phyloP scores from a whole-genome alignment of 2,329 filamentous ascomycete species.

The Clarireedia sp. region DNA sequence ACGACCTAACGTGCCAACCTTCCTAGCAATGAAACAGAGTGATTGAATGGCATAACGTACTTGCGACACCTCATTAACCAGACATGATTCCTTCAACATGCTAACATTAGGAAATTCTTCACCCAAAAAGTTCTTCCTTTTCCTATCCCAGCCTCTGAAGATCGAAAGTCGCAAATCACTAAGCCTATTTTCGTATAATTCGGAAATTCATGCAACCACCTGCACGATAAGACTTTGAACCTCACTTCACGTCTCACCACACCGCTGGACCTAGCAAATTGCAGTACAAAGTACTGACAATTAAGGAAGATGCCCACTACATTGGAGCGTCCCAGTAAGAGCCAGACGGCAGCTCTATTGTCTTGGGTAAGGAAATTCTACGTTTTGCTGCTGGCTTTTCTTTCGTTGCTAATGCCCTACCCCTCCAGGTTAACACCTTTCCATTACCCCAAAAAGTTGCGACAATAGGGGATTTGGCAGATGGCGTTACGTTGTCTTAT shows the following conservation, averaged over 20 bases:
- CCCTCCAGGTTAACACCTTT: slow-evolving; percentile 30
- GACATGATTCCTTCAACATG: background rate
- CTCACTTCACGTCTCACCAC: slow-evolving; percentile 7
- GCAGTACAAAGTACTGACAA: slow-evolving; percentile 1
- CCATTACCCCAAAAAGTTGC: slow-evolving; percentile 23
- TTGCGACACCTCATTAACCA: background rate
- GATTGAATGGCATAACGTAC: background rate
- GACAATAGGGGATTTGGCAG: slow-evolving; percentile 28
- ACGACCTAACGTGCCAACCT: too few species aligned
- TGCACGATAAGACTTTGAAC: slow-evolving; percentile 9
- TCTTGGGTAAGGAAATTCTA: slow-evolving; percentile 39
- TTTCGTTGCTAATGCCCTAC: background rate
- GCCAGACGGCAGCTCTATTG: slow-evolving; percentile 41
- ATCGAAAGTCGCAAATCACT: background rate
- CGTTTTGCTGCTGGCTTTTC: slow-evolving; percentile 10
- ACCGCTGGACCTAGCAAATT: slow-evolving; percentile 5
- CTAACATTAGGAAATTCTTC: background rate
- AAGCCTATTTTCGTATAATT: slow-evolving; percentile 9
- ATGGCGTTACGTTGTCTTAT: slow-evolving; percentile 28
- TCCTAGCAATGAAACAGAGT: slow-evolving; percentile 2
- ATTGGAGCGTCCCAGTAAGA: slow-evolving; percentile 6
- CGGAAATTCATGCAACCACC: slow-evolving; percentile 4
- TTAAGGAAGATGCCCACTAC: slow-evolving; percentile 6
- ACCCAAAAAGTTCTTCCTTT: background rate
- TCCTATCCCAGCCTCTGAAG: background rate